Evolutionary conservation across 192 early-diverging fungal genomes (phyloP), one percentile per base, ranked within the genome.

Genomic region (Borealophlyctis nickersoniae): DNA sequence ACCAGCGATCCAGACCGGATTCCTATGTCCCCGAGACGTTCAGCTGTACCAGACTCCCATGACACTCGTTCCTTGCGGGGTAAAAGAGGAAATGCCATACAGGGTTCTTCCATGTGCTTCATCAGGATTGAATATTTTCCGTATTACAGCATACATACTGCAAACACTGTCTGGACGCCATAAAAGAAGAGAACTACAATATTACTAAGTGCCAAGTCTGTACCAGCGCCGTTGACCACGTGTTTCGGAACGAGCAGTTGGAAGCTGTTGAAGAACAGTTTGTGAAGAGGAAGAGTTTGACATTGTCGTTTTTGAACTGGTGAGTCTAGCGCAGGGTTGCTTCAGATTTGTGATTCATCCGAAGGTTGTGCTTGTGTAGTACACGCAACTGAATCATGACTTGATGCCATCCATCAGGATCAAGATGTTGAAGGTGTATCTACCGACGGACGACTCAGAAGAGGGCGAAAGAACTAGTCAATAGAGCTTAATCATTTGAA

Each of bases 151-250:
- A 84, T 63, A 84, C 82, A 13, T 84, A 73, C 60, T 84, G 82
- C 61, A 60, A 63, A 50, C 52, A 61, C 16, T 84, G 82, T 52
- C 66, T 80, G 4, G 69, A 77, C 3, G 52, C 70, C 2, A 67
- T 84, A 27, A 65, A 57, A 22, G 74, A 82, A 54, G 82, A 84
- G 51, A 82, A 84, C 65, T 81, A 76, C 62, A 81, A 84, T 56
- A 57, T 70, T 1, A 5, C 78, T 19, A 75, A 75, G 52, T 84
- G 82, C 59, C 69, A 71, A 36, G 66, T 75, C 27, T 73, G 71
- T 56, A 60, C 67, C 24, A 64, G 48, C 33, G 52, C 49, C 0
- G 79, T 76, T 2, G 30, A 69, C 24, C 35, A 63, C 34, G 74
- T 76, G 16, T 81, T 75, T 64, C 67, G 75, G 13, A 81, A 81